Evolutionary conservation across 495 filamentous ascomycete species (phyloP).

Genomic region (Mytilinidion resinicola): DNA sequence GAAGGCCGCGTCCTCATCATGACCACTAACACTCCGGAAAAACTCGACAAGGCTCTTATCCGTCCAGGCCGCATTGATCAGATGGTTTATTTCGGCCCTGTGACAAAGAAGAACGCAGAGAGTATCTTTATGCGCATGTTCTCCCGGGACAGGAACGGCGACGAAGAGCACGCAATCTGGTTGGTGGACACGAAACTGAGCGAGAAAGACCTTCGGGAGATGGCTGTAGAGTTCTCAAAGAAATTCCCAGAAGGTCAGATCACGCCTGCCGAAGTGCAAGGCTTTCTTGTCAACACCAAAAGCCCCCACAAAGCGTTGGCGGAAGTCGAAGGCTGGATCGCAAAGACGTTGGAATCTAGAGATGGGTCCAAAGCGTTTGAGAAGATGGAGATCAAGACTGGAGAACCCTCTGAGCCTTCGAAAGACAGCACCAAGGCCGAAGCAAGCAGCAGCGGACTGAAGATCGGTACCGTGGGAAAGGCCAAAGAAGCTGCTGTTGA

Average conservation of each 20-base stretch:
- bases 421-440: too few species aligned
- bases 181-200: not conserved
- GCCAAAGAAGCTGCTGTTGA: too few species aligned
- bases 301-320: not conserved
- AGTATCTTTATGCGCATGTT: not conserved
- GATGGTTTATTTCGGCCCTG: not conserved
- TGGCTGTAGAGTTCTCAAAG: not conserved
- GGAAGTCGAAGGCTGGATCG: not conserved
- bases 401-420: not conserved
- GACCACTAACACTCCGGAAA: constrained; percentile 25
- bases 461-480: too few species aligned
- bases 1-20: constrained; percentile 27
- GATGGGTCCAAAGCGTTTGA: not conserved
- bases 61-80: constrained; percentile 26
- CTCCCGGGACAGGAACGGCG: not conserved
- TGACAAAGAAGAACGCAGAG: not conserved
- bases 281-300: not conserved
- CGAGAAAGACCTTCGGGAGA: not conserved
- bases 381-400: not conserved
- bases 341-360: not conserved
- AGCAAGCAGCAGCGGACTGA: too few species aligned
- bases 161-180: not conserved
- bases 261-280: not conserved
- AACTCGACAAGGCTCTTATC: constrained; percentile 24
- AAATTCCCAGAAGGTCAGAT: not conserved